Evolutionary conservation across 305 asterid species (phyloP).

Genomic region (Coffea humblotiana): DNA sequence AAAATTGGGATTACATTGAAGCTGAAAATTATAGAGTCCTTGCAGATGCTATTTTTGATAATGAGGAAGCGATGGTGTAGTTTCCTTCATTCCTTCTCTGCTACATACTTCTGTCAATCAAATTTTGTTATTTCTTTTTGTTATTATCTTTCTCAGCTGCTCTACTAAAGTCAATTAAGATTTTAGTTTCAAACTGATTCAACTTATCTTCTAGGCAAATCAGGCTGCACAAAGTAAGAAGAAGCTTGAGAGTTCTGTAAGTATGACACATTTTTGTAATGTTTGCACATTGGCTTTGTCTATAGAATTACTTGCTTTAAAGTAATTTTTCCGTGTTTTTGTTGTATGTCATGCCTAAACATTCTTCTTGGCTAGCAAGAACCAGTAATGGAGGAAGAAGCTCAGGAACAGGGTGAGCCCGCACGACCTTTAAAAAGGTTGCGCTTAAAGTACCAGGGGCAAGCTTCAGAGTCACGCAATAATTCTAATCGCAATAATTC

Average conservation of each 20-base stretch:
- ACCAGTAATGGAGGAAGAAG: conserved; percentile 36
- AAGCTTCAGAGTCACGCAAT: conserved; percentile 25
- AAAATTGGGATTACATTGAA: conserved; percentile 79
- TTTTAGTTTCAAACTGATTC: conserved; percentile 16
- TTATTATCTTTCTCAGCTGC: neutral
- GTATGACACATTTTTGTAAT: conserved; percentile 31
- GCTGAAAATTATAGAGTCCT: conserved; percentile 72
- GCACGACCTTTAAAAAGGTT: conserved; percentile 46
- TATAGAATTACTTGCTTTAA: neutral
- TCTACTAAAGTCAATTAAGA: conserved; percentile 14
- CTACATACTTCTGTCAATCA: neutral
- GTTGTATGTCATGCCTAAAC: neutral
- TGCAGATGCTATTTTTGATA: conserved; percentile 75
- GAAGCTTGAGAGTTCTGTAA: conserved; percentile 31
- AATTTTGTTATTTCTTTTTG: neutral
- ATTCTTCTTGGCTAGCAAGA: conserved; percentile 21
- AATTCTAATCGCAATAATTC: conserved; percentile 22
- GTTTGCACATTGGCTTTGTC: conserved; percentile 9
- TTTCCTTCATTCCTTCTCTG: conserved; percentile 7
- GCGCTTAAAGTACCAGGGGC: conserved; percentile 36
- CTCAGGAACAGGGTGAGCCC: conserved; percentile 34
- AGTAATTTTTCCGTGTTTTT: neutral
- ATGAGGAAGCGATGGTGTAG: conserved; percentile 55
- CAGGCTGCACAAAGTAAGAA: conserved; percentile 44
- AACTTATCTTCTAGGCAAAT: conserved; percentile 14